Conservation (phyloP, 176 grass and related monocot genomes). For the Cenchrus fungigraminus region DNA sequence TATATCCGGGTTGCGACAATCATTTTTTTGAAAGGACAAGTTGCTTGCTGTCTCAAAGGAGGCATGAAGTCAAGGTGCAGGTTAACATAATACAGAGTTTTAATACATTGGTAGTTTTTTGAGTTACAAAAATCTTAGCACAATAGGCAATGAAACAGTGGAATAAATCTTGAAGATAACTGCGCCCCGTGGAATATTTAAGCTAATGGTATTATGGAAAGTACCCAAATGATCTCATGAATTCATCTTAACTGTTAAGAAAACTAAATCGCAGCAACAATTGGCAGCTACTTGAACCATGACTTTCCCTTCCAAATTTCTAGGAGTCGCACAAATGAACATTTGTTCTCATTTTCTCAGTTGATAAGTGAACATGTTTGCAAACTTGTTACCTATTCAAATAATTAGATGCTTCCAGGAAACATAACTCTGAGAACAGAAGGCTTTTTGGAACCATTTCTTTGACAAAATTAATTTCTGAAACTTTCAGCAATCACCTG, state of each 20-base stretch:
- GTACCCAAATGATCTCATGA: neutral
- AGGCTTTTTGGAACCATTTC: neutral
- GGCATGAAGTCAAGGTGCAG: neutral
- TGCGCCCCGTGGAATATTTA: neutral
- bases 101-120: neutral
- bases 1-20: neutral
- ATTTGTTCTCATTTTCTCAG: neutral
- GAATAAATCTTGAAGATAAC: neutral
- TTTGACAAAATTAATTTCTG: slow-evolving; percentile 17
- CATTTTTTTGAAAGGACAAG: neutral
- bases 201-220: neutral
- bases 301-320: neutral
- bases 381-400: neutral
- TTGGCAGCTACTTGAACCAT: slow-evolving; percentile 7
- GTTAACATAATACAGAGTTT: neutral
- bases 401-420: neutral
- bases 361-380: slow-evolving; percentile 22
- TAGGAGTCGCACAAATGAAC: neutral
- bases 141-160: slow-evolving; percentile 1
- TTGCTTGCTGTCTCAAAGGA: neutral
- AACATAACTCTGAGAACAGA: neutral
- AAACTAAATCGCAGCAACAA: neutral
- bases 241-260: neutral
- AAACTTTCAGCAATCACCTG: neutral
- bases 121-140: neutral